Base-by-base conservation (phyloP, 2,329 filamentous ascomycete genomes). In the Xylariaceae sp. region DNA sequence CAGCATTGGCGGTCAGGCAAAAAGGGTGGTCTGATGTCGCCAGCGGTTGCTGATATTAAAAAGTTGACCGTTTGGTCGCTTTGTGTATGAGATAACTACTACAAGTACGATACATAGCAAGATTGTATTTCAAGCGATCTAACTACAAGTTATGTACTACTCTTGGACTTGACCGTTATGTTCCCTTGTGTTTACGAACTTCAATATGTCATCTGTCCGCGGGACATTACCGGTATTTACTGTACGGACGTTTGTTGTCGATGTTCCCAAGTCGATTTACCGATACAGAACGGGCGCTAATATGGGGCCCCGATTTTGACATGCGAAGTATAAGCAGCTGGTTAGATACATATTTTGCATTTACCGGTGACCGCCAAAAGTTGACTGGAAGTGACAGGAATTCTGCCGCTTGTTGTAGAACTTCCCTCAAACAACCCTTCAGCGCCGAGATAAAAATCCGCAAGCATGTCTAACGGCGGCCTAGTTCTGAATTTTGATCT, bases 401-500 rank as follows among this genome's bases (percentile, higher is more conserved):
- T 64, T 66, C 63, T 66, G 61, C 63, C 63, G 54, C 46, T 57
- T 48, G n/a, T 36, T 16, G 8, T 49, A 45, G 42, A 49, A 51
- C 51, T 51, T 54, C 52, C 57, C 47, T 49, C 43, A 15, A 46
- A 26, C 26, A 26, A 26, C 8, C 18, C 26, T 13, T 29, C 44
- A 16, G 10, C 36, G 18, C 15, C 45, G 21, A 3, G 13, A 43
- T 29, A n/a, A 37, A 44, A 36, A 54, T 16, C 22, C 10, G 19
- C 49, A 16, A 60, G 22, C 41, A 96, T 97, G 92, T 89, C 89
- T 48, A 92, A 97, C 76, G 89, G 95, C 84, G 91, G 91, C 63
- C 88, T 99, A 83, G 81, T 96, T 53, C 77, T 97, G 68, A 97
- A 97, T 66, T 96, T 97, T 69, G 85, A 90, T 64, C 76, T 96